Base-by-base conservation (phyloP, 2,329 filamentous ascomycete genomes). In the Hypoxylon sp. region DNA sequence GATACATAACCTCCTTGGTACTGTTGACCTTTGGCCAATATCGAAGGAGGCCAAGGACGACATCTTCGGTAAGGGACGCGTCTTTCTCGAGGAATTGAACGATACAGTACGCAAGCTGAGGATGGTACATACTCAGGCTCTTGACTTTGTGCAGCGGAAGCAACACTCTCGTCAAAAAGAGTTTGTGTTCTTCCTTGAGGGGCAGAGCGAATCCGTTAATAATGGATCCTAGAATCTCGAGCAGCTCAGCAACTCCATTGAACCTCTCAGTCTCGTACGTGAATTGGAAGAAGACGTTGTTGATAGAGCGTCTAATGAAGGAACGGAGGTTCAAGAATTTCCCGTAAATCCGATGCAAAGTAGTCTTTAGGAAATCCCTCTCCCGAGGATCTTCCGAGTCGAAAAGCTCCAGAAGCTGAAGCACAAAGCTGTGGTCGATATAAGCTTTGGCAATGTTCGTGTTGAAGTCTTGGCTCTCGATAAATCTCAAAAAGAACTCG, bases 11-110 rank as follows among this genome's bases (percentile, higher is more conserved):
- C 79, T 99, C 95, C 80, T 99, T 99, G 55, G 95, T 99, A 80
- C 95, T 98, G 81, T 99, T 99, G 72, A 97, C 93, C 84, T 99
- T 99, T 49, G 95, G 95, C 95, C 95, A 99, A 79, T 97, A 99
- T 71, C 95, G 90, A 67, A 99, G 84, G 58, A 99, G 84, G 47
- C 95, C 95, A 69, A 98, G 88, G 50, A 99, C 95, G 65, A 98
- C 93, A 82, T 99, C 95, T 87, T 99, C 95, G 10, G 95, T 99
- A 74, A 99, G 84, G 17, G 92, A 94, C 2, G 95, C 93, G 78
- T 99, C 95, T 80, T 99, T 99, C 78, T 99, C 95, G 62, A 99
- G 81, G 78, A 99, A 99, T 77, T 99, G 95, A 44, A 99, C 95
- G 72, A 99, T 99, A 77, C 95, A 99, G 78, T 99, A 99, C 28